Conservation (phyloP, 345 rosid genomes). For the Eucalyptus regnans region DNA sequence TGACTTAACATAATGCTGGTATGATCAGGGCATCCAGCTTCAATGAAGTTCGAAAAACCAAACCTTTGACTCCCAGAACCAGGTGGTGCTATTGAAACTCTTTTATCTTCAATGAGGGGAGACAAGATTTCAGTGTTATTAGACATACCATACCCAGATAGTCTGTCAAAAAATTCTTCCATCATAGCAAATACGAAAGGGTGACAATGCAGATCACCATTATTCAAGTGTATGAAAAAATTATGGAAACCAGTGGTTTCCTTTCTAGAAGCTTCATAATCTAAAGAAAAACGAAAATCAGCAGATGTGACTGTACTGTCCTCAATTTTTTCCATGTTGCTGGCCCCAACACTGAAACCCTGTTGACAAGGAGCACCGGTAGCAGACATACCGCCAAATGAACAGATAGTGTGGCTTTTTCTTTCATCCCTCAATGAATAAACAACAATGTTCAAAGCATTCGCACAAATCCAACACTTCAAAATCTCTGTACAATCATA, state of each 20-base stretch:
- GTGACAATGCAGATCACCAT: slow-evolving; percentile 75
- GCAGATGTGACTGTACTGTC: slow-evolving; percentile 4
- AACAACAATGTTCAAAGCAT: slow-evolving; percentile 36
- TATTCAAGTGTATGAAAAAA: slow-evolving; percentile 33
- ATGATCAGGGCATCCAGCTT: slow-evolving; percentile 24
- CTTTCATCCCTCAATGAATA: slow-evolving; percentile 19
- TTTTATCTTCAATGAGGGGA: slow-evolving; percentile 3
- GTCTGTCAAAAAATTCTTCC: slow-evolving; percentile 33
- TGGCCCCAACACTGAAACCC: slow-evolving; percentile 3
- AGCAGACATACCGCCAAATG: slow-evolving; percentile 27
- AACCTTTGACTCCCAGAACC: slow-evolving; percentile 38
- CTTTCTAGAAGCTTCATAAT: slow-evolving; percentile 34
- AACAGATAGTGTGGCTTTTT: slow-evolving; percentile 34
- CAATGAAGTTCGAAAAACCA: slow-evolving; percentile 70
- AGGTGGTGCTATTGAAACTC: slow-evolving; percentile 14
- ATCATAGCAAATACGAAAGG: slow-evolving; percentile 50
- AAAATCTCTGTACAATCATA: slow-evolving; percentile 32
- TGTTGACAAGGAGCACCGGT: slow-evolving; percentile 15
- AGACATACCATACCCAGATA: slow-evolving; percentile 25
- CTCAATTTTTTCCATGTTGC: slow-evolving; percentile 4
- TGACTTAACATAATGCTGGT: slow-evolving; percentile 48
- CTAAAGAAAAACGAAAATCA: slow-evolving; percentile 40
- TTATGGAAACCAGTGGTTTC: slow-evolving; percentile 11
- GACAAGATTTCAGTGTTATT: slow-evolving; percentile 5
- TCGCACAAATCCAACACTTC: slow-evolving; percentile 31